Evolutionary conservation across 352 stramenopile species (phyloP), one percentile per base, ranked within the genome.

Genomic region (Aphanomyces euteiches): DNA sequence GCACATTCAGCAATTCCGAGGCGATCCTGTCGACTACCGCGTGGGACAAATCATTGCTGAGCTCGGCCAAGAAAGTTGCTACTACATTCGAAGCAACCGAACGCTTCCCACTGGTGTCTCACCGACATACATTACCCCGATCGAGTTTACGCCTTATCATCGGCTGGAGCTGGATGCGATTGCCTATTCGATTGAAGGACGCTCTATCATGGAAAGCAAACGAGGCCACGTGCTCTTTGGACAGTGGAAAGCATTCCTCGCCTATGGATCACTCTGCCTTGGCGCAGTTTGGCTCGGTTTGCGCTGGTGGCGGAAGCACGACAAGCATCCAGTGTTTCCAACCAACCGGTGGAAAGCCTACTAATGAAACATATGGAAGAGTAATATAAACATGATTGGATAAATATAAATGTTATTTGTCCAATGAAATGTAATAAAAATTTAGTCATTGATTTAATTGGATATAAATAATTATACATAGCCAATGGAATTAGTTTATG

Each of bases 1-100:
- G 47, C 84, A 94, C 56, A 90, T 92, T 59, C 86, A 92, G 65
- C 82, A 94, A 73, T 92, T 90, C 67, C 83, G 80, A 15, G 68
- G 89, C 0, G 79, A 91, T 5, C 79, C 91, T 47, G 84, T 78
- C 21, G 77, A 88, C 58, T 94, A 93, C 72, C 82, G 84, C 47
- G 90, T 94, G 74, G 90, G 90, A 65, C 84, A 94, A 69, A 85
- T 84, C 15, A 84, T 92, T 36, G 81, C 90, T 17, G 86, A 83
- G 15, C 80, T 66, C 38, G 37, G 90, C 76, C 90, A 92, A 64
- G 84, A 93, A 71, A 92, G 85, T 68, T 93, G 85, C 73, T 94
- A 94, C 73, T 90, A 91, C 77, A 93, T 94, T 56, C 85, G 87
- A 54, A 91, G 84, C 5, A 74, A 92, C 59, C 77, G 74, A 3